These are phyloP conservation scores for Candida corydali DNA, from an alignment of 805 yeast species.

Conservation along the genomic window DNA sequence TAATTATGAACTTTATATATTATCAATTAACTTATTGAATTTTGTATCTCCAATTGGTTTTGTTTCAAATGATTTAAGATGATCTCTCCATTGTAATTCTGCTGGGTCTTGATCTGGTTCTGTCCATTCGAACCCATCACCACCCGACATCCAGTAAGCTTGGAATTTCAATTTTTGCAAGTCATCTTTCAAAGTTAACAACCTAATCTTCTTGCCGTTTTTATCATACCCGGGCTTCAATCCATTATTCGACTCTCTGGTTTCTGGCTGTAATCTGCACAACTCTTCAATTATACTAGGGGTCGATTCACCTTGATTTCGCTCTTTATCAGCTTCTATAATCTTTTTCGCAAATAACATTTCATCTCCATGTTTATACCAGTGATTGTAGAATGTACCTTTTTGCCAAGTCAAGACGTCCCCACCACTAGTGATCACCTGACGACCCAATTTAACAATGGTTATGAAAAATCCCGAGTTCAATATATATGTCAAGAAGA, in stretches of 20 bases:
- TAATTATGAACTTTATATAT: slow-evolving; percentile 1
- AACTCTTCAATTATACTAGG: slow-evolving; percentile 33
- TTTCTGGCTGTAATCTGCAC: slow-evolving; percentile 29
- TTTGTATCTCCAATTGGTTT: neutral
- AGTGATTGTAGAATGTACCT: slow-evolving; percentile 60
- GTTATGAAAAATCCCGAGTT: slow-evolving; percentile 40
- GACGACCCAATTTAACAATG: slow-evolving; percentile 38
- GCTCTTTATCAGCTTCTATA: slow-evolving; percentile 59
- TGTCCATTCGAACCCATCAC: slow-evolving; percentile 84
- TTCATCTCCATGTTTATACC: slow-evolving; percentile 66
- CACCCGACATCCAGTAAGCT: slow-evolving; percentile 85
- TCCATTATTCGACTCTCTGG: slow-evolving; percentile 8
- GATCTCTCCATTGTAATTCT: slow-evolving; percentile 43
- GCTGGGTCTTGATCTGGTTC: slow-evolving; percentile 93
- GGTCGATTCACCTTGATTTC: slow-evolving; percentile 40
- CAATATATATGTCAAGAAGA: slow-evolving; percentile 35
- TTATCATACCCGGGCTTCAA: slow-evolving; percentile 31
- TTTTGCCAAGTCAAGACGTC: slow-evolving; percentile 56
- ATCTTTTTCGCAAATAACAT: slow-evolving; percentile 61
- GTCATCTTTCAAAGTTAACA: slow-evolving; percentile 44
- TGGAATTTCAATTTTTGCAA: slow-evolving; percentile 65
- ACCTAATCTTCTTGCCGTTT: slow-evolving; percentile 36
- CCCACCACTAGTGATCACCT: slow-evolving; percentile 41
- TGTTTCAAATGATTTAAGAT: slow-evolving; percentile 20
- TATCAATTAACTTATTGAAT: slow-evolving; percentile 1